Evolutionary conservation across 495 filamentous ascomycete genomes (phyloP).

Genomic region (Hypoxylon intermedium): DNA sequence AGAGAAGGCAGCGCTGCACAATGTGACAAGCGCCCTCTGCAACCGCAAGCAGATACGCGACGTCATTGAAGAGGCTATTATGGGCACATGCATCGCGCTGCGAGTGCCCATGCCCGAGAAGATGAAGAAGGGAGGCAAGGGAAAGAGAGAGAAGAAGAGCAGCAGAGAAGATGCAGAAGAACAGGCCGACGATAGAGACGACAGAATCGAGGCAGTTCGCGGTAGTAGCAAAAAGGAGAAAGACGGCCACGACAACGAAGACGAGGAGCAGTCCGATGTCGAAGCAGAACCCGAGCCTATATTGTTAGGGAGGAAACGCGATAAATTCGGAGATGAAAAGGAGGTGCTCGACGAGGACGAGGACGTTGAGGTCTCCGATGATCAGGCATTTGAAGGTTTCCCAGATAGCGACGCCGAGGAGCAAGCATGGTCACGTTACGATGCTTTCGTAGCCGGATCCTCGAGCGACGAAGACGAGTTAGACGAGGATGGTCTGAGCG

Average conservation of each 20-base stretch:
- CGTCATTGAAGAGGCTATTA: slow-evolving; percentile 66
- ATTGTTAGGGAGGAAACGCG: slow-evolving; percentile 28
- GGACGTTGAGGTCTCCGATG: slow-evolving; percentile 31
- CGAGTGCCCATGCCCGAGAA: slow-evolving; percentile 61
- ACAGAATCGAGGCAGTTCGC: slow-evolving; percentile 12
- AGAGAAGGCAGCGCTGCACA: slow-evolving; percentile 59
- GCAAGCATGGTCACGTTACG: slow-evolving; percentile 51
- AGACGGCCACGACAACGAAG: slow-evolving; percentile 23
- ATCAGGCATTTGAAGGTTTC: slow-evolving; percentile 58
- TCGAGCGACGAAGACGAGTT: slow-evolving; percentile 50
- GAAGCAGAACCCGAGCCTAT: slow-evolving; percentile 20
- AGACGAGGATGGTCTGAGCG: slow-evolving; percentile 33
- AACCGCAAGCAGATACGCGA: slow-evolving; percentile 78
- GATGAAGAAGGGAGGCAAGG: slow-evolving; percentile 43
- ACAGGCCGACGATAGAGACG: slow-evolving; percentile 24
- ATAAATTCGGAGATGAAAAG: slow-evolving; percentile 21
- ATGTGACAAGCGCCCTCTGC: slow-evolving; percentile 82
- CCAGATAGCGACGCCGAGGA: slow-evolving; percentile 61
- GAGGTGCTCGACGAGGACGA: slow-evolving; percentile 26
- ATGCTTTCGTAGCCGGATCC: slow-evolving; percentile 50
- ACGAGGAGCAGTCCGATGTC: slow-evolving; percentile 7
- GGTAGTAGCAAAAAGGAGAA: slow-evolving; percentile 18
- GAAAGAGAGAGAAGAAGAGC: slow-evolving; percentile 33
- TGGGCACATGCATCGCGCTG: slow-evolving; percentile 66
- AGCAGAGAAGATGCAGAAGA: slow-evolving; percentile 30